A percentile compares a stretch with the other conserved stretches of the same genome.
phyloP scores from a whole-genome alignment of 202 grass and related monocot genomes.

The Schoenoplectus tabernaemontani region DNA sequence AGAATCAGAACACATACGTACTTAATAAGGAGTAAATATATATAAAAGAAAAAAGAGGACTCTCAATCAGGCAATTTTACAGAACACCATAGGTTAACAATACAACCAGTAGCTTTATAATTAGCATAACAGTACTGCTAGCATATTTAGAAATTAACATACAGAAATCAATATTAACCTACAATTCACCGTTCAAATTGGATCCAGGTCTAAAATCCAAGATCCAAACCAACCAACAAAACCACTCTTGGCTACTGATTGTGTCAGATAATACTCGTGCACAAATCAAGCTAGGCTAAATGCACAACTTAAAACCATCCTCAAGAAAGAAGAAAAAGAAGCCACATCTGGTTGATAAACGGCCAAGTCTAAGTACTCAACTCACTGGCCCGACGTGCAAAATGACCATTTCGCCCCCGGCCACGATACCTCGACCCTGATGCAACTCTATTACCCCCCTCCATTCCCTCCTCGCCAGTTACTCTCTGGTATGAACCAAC shows the following conservation, averaged over 20 bases:
- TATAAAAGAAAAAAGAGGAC: neutral
- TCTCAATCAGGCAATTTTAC: slow-evolving; percentile 6
- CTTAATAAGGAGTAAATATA: neutral
- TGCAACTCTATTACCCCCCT: neutral
- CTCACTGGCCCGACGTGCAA: slow-evolving; percentile 5
- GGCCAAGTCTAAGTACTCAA: neutral
- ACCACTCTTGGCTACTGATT: neutral
- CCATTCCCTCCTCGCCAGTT: neutral
- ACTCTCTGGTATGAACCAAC: neutral
- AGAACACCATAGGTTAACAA: slow-evolving; percentile 9
- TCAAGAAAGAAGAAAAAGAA: neutral
- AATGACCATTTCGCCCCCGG: slow-evolving; percentile 20
- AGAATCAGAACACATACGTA: too few species aligned
- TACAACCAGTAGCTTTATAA: slow-evolving; percentile 11
- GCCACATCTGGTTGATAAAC: neutral
- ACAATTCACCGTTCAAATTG: slow-evolving; percentile 5
- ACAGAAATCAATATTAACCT: slow-evolving; percentile 17
- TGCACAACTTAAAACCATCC: neutral
- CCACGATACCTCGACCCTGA: slow-evolving; percentile 16
- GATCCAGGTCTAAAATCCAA: slow-evolving; percentile 18
- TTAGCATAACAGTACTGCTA: slow-evolving; percentile 21
- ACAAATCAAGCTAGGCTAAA: slow-evolving; percentile 14
- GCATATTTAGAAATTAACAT: slow-evolving; percentile 11
- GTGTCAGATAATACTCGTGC: neutral
- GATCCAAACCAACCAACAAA: slow-evolving; percentile 13